Evolutionary conservation across 495 filamentous ascomycete genomes (phyloP).

Genomic region (Neurospora cerealis): DNA sequence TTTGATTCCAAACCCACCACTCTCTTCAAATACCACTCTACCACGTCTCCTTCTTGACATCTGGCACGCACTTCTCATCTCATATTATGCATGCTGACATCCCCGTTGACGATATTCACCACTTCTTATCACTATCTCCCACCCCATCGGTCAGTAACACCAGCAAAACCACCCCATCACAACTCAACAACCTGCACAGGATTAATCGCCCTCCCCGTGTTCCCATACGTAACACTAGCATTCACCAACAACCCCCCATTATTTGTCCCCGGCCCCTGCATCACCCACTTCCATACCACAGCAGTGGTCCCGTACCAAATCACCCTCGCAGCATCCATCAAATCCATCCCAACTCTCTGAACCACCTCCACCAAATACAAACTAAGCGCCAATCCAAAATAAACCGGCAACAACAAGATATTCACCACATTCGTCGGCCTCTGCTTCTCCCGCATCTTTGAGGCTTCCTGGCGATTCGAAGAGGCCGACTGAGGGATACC

Average conservation of each 20-base stretch:
- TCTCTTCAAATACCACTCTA: no score
- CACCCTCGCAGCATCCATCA: conserved; percentile 48
- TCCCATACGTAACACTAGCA: conserved; percentile 61
- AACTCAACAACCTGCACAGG: conserved; percentile 23
- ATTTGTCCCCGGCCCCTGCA: conserved; percentile 47
- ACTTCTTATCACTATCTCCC: background rate
- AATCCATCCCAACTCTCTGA: conserved; percentile 15
- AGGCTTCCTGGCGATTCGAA: background rate
- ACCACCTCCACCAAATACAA: background rate
- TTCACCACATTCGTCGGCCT: background rate
- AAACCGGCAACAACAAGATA: background rate
- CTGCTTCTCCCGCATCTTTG: background rate
- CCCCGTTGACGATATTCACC: background rate
- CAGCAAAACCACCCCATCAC: background rate
- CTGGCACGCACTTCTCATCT: background rate
- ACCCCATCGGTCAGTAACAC: background rate
- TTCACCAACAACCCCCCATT: conserved; percentile 61
- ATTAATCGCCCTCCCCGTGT: conserved; percentile 55
- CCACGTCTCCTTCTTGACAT: background rate
- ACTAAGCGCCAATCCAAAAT: background rate
- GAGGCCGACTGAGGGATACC: background rate
- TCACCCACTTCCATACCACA: conserved; percentile 65
- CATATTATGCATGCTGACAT: background rate
- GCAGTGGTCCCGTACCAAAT: conserved; percentile 51
- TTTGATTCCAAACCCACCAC: no score